phyloP scores from a whole-genome alignment of 2,329 filamentous ascomycete genomes.

The Nemania sp. region DNA sequence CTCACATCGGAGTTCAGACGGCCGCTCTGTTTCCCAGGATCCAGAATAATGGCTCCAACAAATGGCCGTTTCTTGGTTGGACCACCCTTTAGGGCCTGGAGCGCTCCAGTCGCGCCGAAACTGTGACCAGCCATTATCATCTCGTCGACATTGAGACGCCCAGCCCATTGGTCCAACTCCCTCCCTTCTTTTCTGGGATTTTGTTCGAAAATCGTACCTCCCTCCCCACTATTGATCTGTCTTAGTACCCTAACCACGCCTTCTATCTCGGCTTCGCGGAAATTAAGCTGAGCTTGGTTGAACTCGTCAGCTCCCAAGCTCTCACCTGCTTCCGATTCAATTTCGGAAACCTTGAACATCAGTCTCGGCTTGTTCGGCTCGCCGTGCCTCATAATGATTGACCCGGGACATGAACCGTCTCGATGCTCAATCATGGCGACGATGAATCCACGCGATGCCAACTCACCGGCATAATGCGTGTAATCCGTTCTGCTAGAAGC shows the following conservation, averaged over 20 bases:
- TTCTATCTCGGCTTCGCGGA: constrained; percentile 56
- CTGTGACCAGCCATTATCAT: constrained; percentile 66
- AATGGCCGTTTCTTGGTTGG: constrained; percentile 51
- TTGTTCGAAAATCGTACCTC: constrained; percentile 39
- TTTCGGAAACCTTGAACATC: constrained; percentile 44
- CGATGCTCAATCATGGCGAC: constrained; percentile 58
- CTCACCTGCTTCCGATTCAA: constrained; percentile 41
- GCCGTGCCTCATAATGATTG: constrained; percentile 43
- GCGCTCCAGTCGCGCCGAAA: constrained; percentile 67
- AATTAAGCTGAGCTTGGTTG: constrained; percentile 53
- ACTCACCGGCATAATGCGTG: constrained; percentile 54
- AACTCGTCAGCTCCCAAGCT: constrained; percentile 41
- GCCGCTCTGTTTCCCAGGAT: constrained; percentile 68
- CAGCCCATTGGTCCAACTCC: constrained; percentile 54
- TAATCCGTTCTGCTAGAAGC: constrained; percentile 57
- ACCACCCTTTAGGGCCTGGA: constrained; percentile 61
- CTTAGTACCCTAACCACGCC: constrained; percentile 49
- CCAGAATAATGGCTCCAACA: constrained; percentile 63
- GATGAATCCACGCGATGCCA: constrained; percentile 54
- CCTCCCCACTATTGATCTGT: constrained; percentile 47
- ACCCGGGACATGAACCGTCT: constrained; percentile 56
- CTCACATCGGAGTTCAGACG: constrained; percentile 62
- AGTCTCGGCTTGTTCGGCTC: constrained; percentile 40
- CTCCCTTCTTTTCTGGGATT: constrained; percentile 55
- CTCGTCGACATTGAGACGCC: constrained; percentile 58